phyloP scores from a whole-genome alignment of 805 yeast species.

The Groenewaldozyma tartarivorans region DNA sequence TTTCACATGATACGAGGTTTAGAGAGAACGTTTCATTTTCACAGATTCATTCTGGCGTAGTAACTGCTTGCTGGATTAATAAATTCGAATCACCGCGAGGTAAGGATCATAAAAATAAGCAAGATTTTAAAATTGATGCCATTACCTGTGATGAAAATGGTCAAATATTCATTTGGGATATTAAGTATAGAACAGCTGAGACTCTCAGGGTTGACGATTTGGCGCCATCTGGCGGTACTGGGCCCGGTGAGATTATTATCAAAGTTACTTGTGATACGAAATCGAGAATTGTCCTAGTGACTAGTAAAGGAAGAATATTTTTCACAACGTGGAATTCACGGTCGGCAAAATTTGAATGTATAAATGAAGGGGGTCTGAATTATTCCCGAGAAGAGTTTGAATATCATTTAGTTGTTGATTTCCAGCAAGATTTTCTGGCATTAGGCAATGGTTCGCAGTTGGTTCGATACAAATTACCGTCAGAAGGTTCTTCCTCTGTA shows the following conservation, averaged over 20 bases:
- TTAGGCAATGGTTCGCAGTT: constrained; percentile 8
- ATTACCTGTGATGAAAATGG: constrained; percentile 17
- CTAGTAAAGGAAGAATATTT: constrained; percentile 7
- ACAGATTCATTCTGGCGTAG: constrained; percentile 16
- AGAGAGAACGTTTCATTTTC: constrained; percentile 17
- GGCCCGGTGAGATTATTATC: constrained; percentile 1
- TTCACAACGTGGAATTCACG: neutral
- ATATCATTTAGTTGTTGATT: constrained; percentile 10
- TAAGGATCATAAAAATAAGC: neutral
- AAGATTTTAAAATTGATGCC: constrained; percentile 11
- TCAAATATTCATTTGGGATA: constrained; percentile 14
- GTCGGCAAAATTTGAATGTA: neutral
- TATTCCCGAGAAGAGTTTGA: neutral
- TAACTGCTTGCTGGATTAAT: constrained; percentile 21
- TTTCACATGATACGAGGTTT: constrained; percentile 21
- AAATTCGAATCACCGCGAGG: constrained; percentile 13
- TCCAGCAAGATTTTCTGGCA: constrained; percentile 9
- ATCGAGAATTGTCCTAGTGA: constrained; percentile 9
- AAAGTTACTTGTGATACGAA: constrained; percentile 10
- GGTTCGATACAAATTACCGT: constrained; percentile 6
- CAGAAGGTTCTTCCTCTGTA: constrained; percentile 1
- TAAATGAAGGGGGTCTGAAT: constrained; percentile 2
- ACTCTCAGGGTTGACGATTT: constrained; percentile 4
- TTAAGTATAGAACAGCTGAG: constrained; percentile 8
- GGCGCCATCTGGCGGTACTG: neutral